phyloP scores from a whole-genome alignment of 345 rosid species.

The Crucihimalaya himalaica region DNA sequence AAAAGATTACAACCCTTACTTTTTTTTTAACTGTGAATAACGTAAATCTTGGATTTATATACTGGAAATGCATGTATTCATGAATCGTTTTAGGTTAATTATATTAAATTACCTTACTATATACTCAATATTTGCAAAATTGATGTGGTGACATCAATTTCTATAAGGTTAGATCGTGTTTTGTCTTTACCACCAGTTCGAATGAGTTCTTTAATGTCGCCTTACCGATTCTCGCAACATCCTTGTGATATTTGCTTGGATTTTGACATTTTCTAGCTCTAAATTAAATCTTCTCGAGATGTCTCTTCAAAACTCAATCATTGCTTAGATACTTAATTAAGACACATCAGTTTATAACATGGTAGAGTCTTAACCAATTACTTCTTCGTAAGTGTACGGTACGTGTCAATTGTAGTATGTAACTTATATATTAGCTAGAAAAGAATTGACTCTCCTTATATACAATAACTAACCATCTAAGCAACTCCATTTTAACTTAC shows the following conservation, averaged over 20 bases:
- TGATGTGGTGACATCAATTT: too few species aligned
- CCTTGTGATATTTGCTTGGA: background rate
- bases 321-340: background rate
- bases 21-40: slow-evolving; percentile 9
- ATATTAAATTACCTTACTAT: too few species aligned
- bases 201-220: background rate
- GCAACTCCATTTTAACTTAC: too few species aligned
- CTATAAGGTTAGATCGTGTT: background rate
- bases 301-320: background rate
- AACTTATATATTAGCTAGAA: background rate
- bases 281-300: background rate
- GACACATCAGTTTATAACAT: background rate
- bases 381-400: background rate
- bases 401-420: background rate
- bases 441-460: too few species aligned
- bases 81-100: too few species aligned
- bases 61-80: background rate
- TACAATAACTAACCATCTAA: too few species aligned
- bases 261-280: background rate
- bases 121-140: too few species aligned
- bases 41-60: background rate
- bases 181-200: background rate
- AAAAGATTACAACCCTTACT: background rate
- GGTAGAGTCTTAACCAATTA: background rate
- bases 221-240: background rate